A percentile compares a stretch with the other conserved stretches of the same genome.
Evolutionary conservation across 305 asterid species (phyloP).

Genomic region (Solanum hybrid): DNA sequence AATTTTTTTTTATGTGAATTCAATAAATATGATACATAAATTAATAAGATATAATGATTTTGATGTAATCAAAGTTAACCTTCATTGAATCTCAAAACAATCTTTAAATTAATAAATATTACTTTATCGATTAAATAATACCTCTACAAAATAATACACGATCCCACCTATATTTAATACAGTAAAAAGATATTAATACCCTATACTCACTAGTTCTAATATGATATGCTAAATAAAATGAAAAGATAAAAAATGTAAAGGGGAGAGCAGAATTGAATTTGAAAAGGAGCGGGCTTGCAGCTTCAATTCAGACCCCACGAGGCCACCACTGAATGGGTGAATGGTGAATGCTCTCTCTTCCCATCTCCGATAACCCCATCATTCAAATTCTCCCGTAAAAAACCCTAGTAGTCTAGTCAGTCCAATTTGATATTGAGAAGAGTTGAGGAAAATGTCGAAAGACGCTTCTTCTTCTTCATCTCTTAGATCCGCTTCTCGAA

Average conservation of each 20-base stretch:
- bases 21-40: too few species aligned
- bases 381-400: neutral
- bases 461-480: constrained; percentile 15
- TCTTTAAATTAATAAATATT: too few species aligned
- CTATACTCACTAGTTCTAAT: neutral
- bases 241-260: neutral
- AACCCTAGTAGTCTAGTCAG: neutral
- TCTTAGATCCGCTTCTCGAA: neutral
- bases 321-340: neutral
- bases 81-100: neutral
- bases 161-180: neutral
- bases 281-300: constrained; percentile 19
- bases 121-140: too few species aligned
- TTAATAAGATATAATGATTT: too few species aligned
- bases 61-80: neutral
- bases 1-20: too few species aligned
- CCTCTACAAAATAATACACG: neutral
- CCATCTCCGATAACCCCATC: neutral
- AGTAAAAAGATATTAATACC: neutral
- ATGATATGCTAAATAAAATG: neutral
- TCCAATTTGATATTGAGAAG: neutral
- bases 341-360: neutral
- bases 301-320: constrained; percentile 5
- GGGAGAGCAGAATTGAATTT: constrained; percentile 4
- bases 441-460: constrained; percentile 29